A percentile compares a stretch with the other conserved stretches of the same genome.
phyloP scores from a whole-genome alignment of 306 rosid genomes.

The Dalbergia cultrata region DNA sequence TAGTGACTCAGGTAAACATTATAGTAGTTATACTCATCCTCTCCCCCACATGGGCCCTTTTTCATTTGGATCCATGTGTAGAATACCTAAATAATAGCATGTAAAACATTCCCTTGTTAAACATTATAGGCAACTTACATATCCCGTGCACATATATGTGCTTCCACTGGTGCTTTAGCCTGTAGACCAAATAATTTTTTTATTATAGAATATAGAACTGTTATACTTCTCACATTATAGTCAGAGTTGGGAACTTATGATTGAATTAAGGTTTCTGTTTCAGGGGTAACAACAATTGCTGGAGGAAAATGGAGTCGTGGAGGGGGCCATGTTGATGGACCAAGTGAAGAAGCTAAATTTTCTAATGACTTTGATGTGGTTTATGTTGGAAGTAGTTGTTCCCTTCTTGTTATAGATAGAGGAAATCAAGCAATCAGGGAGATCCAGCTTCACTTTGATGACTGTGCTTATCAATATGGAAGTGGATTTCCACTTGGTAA shows the following conservation, averaged over 20 bases:
- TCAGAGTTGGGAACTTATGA: conserved; percentile 30
- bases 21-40: conserved; percentile 4
- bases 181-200: not conserved
- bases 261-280: conserved; percentile 44
- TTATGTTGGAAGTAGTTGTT: conserved; percentile 92
- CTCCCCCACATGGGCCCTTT: not conserved
- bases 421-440: conserved; percentile 92
- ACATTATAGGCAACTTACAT: conserved; percentile 9
- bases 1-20: conserved; percentile 75
- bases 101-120: not conserved
- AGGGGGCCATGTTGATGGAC: conserved; percentile 88
- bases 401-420: conserved; percentile 84
- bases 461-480: conserved; percentile 94
- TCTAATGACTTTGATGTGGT: conserved; percentile 92
- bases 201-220: not conserved
- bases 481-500: conserved; percentile 91
- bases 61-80: not conserved
- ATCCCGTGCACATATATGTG: not conserved
- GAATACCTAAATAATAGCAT: conserved; percentile 15
- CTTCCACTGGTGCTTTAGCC: not conserved
- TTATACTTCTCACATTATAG: conserved; percentile 18
- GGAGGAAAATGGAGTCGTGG: conserved; percentile 87
- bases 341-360: conserved; percentile 92
- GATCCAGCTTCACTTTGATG: conserved; percentile 91
- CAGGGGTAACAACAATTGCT: conserved; percentile 93